Percentiles rank a stretch among this genome's conserved stretches.
Conservation (phyloP, 495 filamentous ascomycete genomes). For the Daldinia vernicosa region DNA sequence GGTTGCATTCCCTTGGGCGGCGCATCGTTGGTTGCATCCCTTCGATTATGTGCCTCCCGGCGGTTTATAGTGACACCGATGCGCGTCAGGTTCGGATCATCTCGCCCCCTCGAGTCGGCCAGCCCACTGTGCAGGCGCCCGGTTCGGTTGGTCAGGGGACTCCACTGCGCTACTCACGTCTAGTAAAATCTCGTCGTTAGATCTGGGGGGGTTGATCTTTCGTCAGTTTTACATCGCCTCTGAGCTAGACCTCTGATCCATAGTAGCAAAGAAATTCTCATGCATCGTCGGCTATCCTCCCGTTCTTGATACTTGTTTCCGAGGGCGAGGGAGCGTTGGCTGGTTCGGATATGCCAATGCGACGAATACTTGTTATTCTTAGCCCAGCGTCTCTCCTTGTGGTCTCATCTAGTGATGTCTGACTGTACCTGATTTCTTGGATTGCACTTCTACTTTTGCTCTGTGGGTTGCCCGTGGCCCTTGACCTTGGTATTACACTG, state of each 20-base stretch:
- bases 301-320: neutral
- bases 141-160: conserved; percentile 37
- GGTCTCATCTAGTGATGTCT: neutral
- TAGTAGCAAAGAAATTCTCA: conserved; percentile 18
- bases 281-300: conserved; percentile 31
- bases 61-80: conserved; percentile 13
- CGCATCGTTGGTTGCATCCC: conserved; percentile 6
- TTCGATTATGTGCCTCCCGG: neutral
- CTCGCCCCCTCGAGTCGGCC: conserved; percentile 15
- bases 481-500: conserved; percentile 33
- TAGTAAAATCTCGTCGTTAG: neutral
- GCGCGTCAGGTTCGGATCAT: conserved; percentile 16
- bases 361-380: neutral
- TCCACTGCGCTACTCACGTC: conserved; percentile 8
- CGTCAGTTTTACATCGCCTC: conserved; percentile 10
- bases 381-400: conserved; percentile 10
- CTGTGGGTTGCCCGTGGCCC: conserved; percentile 6
- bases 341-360: conserved; percentile 17
- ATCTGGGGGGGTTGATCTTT: neutral
- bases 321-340: conserved; percentile 1
- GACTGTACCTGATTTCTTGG: conserved; percentile 1
- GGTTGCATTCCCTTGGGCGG: neutral
- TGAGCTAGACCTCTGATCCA: conserved; percentile 3
- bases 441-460: conserved; percentile 5
- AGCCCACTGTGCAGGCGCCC: conserved; percentile 31